Percentiles rank a stretch among this genome's conserved stretches.
Evolutionary conservation across 495 filamentous ascomycete species (phyloP).

Genomic region (Lophium mytilinum): DNA sequence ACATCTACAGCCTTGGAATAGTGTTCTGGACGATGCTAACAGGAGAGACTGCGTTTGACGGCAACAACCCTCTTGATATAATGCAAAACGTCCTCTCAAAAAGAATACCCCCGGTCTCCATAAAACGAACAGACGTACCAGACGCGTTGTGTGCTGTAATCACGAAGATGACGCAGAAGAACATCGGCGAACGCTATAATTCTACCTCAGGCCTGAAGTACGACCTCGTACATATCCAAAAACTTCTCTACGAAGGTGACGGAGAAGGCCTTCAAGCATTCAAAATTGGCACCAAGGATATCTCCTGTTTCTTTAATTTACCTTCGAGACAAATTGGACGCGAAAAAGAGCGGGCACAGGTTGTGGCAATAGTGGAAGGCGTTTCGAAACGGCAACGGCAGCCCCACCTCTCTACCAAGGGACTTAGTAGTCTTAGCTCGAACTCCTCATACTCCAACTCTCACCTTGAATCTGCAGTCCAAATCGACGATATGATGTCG

Average conservation of each 20-base stretch:
- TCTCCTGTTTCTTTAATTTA: conserved; percentile 80
- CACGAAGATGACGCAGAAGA: conserved; percentile 83
- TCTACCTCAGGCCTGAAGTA: conserved; percentile 73
- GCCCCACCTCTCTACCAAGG: conserved; percentile 26
- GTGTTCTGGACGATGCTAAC: conserved; percentile 80
- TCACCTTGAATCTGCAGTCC: conserved; percentile 10
- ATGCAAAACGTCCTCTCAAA: conserved; percentile 76
- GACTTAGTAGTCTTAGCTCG: conserved; percentile 44
- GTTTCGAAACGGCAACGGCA: conserved; percentile 55
- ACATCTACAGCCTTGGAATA: conserved; percentile 82
- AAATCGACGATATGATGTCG: conserved; percentile 27
- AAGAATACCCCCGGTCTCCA: conserved; percentile 64
- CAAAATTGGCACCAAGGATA: conserved; percentile 63
- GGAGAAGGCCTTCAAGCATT: conserved; percentile 58
- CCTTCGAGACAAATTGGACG: conserved; percentile 74
- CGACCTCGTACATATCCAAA: conserved; percentile 61
- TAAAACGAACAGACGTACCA: conserved; percentile 68
- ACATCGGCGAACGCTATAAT: conserved; percentile 74
- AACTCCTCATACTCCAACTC: conserved; percentile 25
- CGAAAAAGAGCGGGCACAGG: conserved; percentile 56
- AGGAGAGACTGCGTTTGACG: conserved; percentile 68
- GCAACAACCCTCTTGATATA: conserved; percentile 70
- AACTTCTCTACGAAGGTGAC: conserved; percentile 69
- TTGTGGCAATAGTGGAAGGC: conserved; percentile 65
- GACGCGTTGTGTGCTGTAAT: conserved; percentile 73